Evolutionary conservation across 1,284 basidiomycete genomes (phyloP).

Genomic region (Boletus austroedulis): DNA sequence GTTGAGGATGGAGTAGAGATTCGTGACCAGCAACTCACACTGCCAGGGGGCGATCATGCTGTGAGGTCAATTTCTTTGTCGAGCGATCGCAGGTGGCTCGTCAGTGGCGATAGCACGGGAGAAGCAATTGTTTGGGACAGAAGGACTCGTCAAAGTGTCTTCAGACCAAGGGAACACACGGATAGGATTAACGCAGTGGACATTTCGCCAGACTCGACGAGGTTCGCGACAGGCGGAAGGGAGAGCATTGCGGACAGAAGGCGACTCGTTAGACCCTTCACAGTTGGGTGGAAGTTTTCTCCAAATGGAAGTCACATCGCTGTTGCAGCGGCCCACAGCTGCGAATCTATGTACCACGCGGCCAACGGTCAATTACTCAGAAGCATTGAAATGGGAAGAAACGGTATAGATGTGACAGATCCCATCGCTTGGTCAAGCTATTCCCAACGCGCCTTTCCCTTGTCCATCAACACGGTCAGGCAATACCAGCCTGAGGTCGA

Average conservation of each 20-base stretch:
- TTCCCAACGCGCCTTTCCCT: no score
- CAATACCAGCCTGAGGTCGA: no score
- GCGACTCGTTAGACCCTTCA: background rate
- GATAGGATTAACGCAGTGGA: background rate
- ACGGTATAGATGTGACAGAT: no score
- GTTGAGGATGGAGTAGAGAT: background rate
- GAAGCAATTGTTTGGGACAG: background rate
- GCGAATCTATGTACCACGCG: no score
- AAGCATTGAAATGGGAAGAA: no score
- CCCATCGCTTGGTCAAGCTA: no score
- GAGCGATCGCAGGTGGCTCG: background rate
- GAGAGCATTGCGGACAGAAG: background rate
- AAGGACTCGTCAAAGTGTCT: background rate
- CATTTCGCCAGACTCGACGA: background rate
- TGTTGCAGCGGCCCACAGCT: no score
- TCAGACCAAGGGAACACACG: background rate
- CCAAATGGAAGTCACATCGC: background rate
- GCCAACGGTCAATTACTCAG: no score
- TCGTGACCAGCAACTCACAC: background rate
- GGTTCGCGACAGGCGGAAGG: background rate
- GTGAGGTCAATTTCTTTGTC: background rate
- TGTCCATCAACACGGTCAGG: no score
- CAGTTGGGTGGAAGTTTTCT: background rate
- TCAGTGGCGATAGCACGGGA: background rate
- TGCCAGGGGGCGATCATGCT: no score